phyloP scores from a whole-genome alignment of 441 rosid genomes.

The Eutrema salsugineum region DNA sequence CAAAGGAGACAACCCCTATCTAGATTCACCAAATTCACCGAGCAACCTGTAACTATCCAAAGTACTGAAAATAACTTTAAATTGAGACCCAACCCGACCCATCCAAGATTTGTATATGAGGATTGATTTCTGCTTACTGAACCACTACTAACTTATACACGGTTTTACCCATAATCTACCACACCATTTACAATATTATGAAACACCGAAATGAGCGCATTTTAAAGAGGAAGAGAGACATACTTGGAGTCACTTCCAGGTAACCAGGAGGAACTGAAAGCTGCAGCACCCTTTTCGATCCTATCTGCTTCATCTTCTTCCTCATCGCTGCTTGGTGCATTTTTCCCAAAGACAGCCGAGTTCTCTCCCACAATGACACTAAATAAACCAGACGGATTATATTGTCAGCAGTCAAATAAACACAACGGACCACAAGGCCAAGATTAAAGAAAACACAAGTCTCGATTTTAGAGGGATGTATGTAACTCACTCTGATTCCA shows the following conservation, averaged over 20 bases:
- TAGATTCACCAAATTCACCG: not conserved
- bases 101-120: not conserved
- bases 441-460: not conserved
- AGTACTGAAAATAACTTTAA: too few relatives aligned
- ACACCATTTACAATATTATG: not conserved
- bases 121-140: not conserved
- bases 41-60: not conserved
- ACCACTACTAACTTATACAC: too few relatives aligned
- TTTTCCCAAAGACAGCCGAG: slow-evolving; percentile 56
- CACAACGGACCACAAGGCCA: not conserved
- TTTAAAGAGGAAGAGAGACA: not conserved
- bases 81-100: not conserved
- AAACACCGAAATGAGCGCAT: not conserved
- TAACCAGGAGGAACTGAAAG: slow-evolving; percentile 86
- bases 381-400: slow-evolving; percentile 24
- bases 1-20: not conserved
- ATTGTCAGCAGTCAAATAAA: not conserved
- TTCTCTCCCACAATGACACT: slow-evolving; percentile 86
- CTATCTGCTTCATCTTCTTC: slow-evolving; percentile 47
- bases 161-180: not conserved
- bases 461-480: too few relatives aligned
- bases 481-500: slow-evolving; percentile 69
- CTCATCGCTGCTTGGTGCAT: slow-evolving; percentile 44
- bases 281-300: slow-evolving; percentile 49
- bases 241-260: slow-evolving; percentile 68